These are phyloP conservation scores for Brassica hybrid DNA, from an alignment of 441 rosid species.

Conservation along the genomic window DNA sequence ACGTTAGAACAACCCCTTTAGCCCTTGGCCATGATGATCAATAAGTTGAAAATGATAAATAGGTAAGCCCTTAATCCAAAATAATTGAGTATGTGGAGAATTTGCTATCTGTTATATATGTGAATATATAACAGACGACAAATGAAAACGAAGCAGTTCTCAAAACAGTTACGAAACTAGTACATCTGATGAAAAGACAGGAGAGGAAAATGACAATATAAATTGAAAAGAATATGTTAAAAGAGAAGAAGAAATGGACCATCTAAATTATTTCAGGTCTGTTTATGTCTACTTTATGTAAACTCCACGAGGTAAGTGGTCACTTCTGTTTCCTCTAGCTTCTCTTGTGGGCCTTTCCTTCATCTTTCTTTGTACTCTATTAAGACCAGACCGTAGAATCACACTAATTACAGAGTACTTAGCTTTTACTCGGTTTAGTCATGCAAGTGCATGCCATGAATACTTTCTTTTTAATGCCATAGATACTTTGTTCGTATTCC, in stretches of 20 bases:
- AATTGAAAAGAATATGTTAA: slow-evolving; percentile 11
- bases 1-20: background rate
- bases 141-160: slow-evolving; percentile 20
- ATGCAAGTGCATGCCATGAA: background rate
- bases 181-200: slow-evolving; percentile 35
- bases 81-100: slow-evolving; percentile 11
- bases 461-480: background rate
- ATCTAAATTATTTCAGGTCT: slow-evolving; percentile 30
- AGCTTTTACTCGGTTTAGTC: background rate
- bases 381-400: background rate
- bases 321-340: slow-evolving; percentile 40
- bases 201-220: slow-evolving; percentile 33
- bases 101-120: too few relatives aligned
- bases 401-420: background rate
- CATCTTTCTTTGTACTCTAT: slow-evolving; percentile 3
- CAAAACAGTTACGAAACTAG: slow-evolving; percentile 17
- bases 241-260: slow-evolving; percentile 32
- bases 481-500: too few relatives aligned
- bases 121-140: background rate
- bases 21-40: background rate
- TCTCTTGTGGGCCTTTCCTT: slow-evolving; percentile 31
- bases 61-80: background rate
- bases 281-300: slow-evolving; percentile 37
- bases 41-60: background rate
- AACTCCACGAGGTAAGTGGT: slow-evolving; percentile 40